These are phyloP conservation scores for Calonectria montana DNA, from an alignment of 2,329 filamentous ascomycete genomes.

Conservation along the genomic window DNA sequence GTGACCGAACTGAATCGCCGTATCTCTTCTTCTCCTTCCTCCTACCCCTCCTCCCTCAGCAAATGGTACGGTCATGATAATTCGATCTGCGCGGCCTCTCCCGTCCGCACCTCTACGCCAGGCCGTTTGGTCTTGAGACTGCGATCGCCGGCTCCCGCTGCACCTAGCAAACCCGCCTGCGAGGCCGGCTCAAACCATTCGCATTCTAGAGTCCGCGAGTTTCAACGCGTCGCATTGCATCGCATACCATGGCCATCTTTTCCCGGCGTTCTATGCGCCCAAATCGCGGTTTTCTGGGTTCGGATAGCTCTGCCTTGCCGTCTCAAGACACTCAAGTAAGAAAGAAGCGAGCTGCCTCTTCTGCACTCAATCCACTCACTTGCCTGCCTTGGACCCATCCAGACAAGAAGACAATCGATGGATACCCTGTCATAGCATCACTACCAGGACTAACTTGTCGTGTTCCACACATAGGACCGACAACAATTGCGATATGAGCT, in stretches of 20 bases:
- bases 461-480: slow-evolving; percentile 54
- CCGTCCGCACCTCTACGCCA: slow-evolving; percentile 27
- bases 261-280: slow-evolving; percentile 44
- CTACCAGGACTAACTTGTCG: slow-evolving; percentile 26
- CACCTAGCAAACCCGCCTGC: slow-evolving; percentile 6
- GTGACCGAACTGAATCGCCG: slow-evolving; percentile 14
- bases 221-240: slow-evolving; percentile 34
- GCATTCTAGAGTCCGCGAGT: slow-evolving; percentile 11
- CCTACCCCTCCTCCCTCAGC: background rate
- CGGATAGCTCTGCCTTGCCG: slow-evolving; percentile 63
- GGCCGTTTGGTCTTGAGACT: slow-evolving; percentile 11
- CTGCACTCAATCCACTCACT: slow-evolving; percentile 1
- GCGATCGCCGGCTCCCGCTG: slow-evolving; percentile 17
- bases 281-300: slow-evolving; percentile 63
- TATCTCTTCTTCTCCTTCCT: slow-evolving; percentile 26
- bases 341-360: slow-evolving; percentile 23
- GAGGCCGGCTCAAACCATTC: slow-evolving; percentile 32
- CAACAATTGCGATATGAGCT: slow-evolving; percentile 64
- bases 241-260: slow-evolving; percentile 45
- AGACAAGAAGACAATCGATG: slow-evolving; percentile 13
- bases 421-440: slow-evolving; percentile 24
- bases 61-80: slow-evolving; percentile 36
- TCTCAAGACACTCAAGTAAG: slow-evolving; percentile 61
- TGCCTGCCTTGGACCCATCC: slow-evolving; percentile 14
- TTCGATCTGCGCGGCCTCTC: slow-evolving; percentile 20